A percentile compares a stretch with the other conserved stretches of the same genome.
phyloP scores from a whole-genome alignment of 2,329 filamentous ascomycete genomes.

The Aspergillus pseudoglaucus region DNA sequence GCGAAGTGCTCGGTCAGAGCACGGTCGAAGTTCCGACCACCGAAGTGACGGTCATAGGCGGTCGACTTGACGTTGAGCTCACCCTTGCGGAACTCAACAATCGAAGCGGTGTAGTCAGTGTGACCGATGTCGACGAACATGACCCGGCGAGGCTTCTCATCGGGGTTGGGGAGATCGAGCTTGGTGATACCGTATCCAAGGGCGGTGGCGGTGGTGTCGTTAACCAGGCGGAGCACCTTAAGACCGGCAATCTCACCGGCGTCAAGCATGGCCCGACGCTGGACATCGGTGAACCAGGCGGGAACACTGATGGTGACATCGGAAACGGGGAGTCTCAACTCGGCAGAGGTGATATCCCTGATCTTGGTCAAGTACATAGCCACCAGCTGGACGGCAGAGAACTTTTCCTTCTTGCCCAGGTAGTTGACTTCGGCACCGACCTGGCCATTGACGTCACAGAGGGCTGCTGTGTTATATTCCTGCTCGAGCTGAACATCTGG shows the following conservation, averaged over 20 bases:
- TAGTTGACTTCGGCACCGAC: slow-evolving; percentile 92
- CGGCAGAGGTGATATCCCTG: slow-evolving; percentile 75
- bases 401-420: slow-evolving; percentile 89
- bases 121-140: slow-evolving; percentile 92
- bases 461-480: slow-evolving; percentile 75
- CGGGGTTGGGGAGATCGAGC: slow-evolving; percentile 76
- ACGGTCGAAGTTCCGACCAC: slow-evolving; percentile 95
- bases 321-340: slow-evolving; percentile 84
- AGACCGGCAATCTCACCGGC: slow-evolving; percentile 89
- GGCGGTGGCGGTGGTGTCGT: slow-evolving; percentile 93
- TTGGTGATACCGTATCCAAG: slow-evolving; percentile 98
- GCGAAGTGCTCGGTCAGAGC: slow-evolving; percentile 91
- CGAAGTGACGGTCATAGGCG: slow-evolving; percentile 90
- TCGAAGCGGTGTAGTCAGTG: slow-evolving; percentile 88
- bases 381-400: slow-evolving; percentile 86
- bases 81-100: slow-evolving; percentile 96
- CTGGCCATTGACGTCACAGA: slow-evolving; percentile 88
- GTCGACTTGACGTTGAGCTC: slow-evolving; percentile 91
- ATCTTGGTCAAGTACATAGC: slow-evolving; percentile 96
- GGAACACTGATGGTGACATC: slow-evolving; percentile 93
- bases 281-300: slow-evolving; percentile 92
- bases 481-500: slow-evolving; percentile 92
- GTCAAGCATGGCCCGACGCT: slow-evolving; percentile 83
- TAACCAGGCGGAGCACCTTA: slow-evolving; percentile 89
- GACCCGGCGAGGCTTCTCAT: slow-evolving; percentile 88